phyloP scores from a whole-genome alignment of 495 filamentous ascomycete genomes.

The Terfezia claveryi region DNA sequence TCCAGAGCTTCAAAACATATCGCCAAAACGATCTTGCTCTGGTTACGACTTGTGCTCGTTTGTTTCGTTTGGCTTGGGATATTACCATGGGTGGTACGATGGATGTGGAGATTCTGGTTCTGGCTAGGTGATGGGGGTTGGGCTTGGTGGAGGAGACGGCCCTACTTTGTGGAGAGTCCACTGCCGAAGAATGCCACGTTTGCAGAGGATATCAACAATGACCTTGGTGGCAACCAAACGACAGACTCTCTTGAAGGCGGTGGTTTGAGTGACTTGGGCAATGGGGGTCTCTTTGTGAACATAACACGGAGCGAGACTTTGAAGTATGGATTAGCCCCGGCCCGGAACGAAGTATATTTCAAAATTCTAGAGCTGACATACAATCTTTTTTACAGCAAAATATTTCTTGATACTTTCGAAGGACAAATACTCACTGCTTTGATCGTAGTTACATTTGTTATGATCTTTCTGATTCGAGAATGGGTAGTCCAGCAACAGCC shows the following conservation, averaged over 20 bases:
- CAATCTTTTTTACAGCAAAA: constrained; percentile 18
- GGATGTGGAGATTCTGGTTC: constrained; percentile 77
- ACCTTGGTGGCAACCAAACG: constrained; percentile 5
- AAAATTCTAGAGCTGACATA: no score
- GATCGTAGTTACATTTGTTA: constrained; percentile 76
- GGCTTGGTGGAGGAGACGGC: constrained; percentile 21
- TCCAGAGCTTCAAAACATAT: constrained; percentile 51
- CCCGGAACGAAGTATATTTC: no score
- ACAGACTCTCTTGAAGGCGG: not conserved
- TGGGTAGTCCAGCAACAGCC: constrained; percentile 98
- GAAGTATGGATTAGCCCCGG: not conserved
- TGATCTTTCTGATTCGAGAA: constrained; percentile 87
- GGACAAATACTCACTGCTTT: constrained; percentile 80
- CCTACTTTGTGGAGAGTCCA: constrained; percentile 6
- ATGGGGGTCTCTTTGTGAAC: not conserved
- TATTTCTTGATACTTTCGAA: constrained; percentile 66
- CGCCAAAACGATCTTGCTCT: constrained; percentile 45
- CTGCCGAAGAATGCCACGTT: not conserved
- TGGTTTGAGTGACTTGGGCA: not conserved
- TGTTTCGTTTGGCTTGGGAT: constrained; percentile 68
- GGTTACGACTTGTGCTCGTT: constrained; percentile 57
- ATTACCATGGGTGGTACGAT: constrained; percentile 76
- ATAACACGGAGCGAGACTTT: not conserved
- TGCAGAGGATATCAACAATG: constrained; percentile 5
- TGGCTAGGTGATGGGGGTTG: constrained; percentile 90